Percentiles rank a stretch among this genome's conserved stretches.
These are phyloP conservation scores for Inga oerstediana DNA, from an alignment of 306 rosid genomes.

Conservation along the genomic window DNA sequence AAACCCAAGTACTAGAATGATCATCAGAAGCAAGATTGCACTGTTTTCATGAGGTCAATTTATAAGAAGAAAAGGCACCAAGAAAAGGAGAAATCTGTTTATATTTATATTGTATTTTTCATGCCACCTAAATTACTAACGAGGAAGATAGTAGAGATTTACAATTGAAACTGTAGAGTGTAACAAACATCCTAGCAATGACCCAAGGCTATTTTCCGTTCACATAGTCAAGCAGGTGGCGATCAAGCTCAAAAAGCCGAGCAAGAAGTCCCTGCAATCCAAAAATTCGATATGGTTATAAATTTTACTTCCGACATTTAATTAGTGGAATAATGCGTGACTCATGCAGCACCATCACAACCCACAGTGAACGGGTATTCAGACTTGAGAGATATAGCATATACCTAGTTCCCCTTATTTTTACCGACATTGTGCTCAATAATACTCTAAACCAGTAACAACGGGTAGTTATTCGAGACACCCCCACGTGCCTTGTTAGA, in stretches of 20 bases:
- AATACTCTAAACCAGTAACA: neutral
- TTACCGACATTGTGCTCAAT: neutral
- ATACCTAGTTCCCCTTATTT: neutral
- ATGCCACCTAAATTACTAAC: constrained; percentile 19
- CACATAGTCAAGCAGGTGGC: constrained; percentile 76
- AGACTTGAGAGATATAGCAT: constrained; percentile 4
- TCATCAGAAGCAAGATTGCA: neutral
- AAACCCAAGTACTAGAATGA: neutral
- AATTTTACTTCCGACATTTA: neutral
- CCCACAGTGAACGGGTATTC: neutral
- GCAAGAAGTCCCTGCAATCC: constrained; percentile 73
- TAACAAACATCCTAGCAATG: neutral
- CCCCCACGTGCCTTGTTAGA: neutral
- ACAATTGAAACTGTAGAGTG: neutral
- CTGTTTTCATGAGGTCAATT: constrained; percentile 3
- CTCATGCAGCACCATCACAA: constrained; percentile 9
- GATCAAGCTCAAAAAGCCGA: constrained; percentile 79
- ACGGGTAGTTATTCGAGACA: constrained; percentile 1
- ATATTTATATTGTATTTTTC: neutral
- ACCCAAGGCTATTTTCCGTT: constrained; percentile 70
- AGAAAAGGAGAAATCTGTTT: neutral
- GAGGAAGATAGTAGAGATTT: neutral
- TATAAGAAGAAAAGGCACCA: neutral
- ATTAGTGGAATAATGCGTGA: constrained; percentile 2
- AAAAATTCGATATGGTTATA: constrained; percentile 24